These are phyloP conservation scores for Cyclotella baltica DNA, from an alignment of 108 stramenopile species.

Conservation along the genomic window DNA sequence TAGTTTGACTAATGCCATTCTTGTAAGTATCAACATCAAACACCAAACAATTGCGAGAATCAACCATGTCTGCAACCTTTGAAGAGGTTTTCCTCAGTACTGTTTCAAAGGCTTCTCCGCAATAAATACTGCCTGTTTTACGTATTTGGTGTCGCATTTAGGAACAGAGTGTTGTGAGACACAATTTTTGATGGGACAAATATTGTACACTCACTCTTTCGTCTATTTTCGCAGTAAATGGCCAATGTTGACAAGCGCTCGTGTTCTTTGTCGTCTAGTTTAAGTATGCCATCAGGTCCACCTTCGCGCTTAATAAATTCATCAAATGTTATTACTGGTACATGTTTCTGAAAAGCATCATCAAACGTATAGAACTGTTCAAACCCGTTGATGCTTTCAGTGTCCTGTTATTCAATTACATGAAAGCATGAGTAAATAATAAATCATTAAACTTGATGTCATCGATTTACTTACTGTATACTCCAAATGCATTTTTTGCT, in stretches of 20 bases:
- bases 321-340: constrained; percentile 52
- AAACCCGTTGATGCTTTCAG: constrained; percentile 66
- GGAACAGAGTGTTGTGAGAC: neutral
- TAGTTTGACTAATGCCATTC: constrained; percentile 14
- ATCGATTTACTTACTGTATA: neutral
- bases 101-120: constrained; percentile 44
- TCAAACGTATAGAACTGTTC: constrained; percentile 84
- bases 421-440: neutral
- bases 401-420: constrained; percentile 38
- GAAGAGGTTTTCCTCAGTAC: constrained; percentile 10
- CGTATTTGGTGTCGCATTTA: neutral
- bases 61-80: constrained; percentile 34
- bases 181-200: neutral
- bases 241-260: constrained; percentile 47
- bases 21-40: constrained; percentile 71
- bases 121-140: constrained; percentile 41
- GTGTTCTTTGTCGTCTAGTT: constrained; percentile 20
- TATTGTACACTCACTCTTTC: constrained; percentile 38
- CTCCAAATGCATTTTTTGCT: constrained; percentile 44
- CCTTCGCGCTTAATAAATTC: constrained; percentile 57
- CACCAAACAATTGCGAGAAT: constrained; percentile 57
- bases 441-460: neutral
- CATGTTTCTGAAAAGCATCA: constrained; percentile 61
- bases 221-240: constrained; percentile 57
- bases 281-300: constrained; percentile 50